These are phyloP conservation scores for Xylariaceae sp. DNA, from an alignment of 2,329 filamentous ascomycete species.

Conservation along the genomic window DNA sequence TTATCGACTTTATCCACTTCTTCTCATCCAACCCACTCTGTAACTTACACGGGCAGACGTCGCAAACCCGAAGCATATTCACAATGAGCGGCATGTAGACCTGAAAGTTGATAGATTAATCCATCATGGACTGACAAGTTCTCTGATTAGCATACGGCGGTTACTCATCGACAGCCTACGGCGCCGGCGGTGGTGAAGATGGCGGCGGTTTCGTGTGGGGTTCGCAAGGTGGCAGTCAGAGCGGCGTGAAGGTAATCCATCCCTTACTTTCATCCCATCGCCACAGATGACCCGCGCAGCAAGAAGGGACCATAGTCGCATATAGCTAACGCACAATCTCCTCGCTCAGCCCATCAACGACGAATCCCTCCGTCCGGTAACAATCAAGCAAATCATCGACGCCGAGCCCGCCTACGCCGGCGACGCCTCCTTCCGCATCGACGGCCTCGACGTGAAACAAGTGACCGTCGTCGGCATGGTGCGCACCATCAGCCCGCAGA, in stretches of 20 bases:
- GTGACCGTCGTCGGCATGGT: slow-evolving; percentile 88
- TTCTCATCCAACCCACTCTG: slow-evolving; percentile 3
- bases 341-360: slow-evolving; percentile 58
- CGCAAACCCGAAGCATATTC: not conserved
- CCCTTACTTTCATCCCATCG: not conserved
- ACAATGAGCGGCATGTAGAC: slow-evolving; percentile 19
- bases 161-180: slow-evolving; percentile 43
- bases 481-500: slow-evolving; percentile 76
- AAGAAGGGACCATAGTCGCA: not conserved
- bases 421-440: slow-evolving; percentile 73
- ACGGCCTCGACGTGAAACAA: slow-evolving; percentile 67
- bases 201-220: slow-evolving; percentile 58
- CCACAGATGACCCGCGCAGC: not conserved
- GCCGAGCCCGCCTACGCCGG: slow-evolving; percentile 63
- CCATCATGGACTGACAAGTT: slow-evolving; percentile 3
- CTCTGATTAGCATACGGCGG: slow-evolving; percentile 42
- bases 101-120: not conserved
- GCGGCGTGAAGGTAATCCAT: slow-evolving; percentile 27
- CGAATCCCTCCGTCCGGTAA: slow-evolving; percentile 87
- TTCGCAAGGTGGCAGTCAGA: slow-evolving; percentile 56
- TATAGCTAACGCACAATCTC: slow-evolving; percentile 6
- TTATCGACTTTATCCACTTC: not conserved
- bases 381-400: slow-evolving; percentile 89
- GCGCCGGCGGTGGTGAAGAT: slow-evolving; percentile 53
- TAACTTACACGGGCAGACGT: not conserved